Evolutionary conservation across 768 basidiomycete species (phyloP).

Genomic region (Suillus occidentalis): DNA sequence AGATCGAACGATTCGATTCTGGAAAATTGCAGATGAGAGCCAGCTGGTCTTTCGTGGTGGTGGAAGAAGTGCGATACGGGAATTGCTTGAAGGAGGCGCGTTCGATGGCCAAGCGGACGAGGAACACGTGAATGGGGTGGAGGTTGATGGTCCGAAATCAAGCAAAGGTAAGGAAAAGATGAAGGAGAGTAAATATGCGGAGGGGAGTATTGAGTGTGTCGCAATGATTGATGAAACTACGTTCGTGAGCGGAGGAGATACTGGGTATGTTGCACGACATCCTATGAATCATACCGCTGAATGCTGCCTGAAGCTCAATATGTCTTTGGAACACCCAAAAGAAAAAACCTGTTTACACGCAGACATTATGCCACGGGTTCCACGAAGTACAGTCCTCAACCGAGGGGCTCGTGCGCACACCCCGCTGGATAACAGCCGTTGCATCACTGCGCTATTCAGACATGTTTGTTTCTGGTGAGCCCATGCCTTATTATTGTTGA

Average conservation of each 20-base stretch:
- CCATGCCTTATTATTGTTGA: background rate
- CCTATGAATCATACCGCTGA: constrained; percentile 5
- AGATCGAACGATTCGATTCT: constrained; percentile 90
- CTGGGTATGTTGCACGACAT: constrained; percentile 63
- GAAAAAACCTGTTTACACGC: constrained; percentile 93
- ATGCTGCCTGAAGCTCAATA: constrained; percentile 55
- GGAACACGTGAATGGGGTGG: constrained; percentile 42
- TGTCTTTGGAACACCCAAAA: constrained; percentile 88
- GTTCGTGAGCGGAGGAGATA: constrained; percentile 93
- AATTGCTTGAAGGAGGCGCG: constrained; percentile 77
- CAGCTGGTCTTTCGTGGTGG: constrained; percentile 97
- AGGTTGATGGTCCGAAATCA: constrained; percentile 32
- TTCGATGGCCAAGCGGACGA: constrained; percentile 56
- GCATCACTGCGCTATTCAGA: constrained; percentile 86
- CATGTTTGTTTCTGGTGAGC: constrained; percentile 82
- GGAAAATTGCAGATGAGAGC: constrained; percentile 95
- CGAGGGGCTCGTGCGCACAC: constrained; percentile 72
- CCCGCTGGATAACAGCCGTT: constrained; percentile 90
- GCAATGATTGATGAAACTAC: constrained; percentile 95
- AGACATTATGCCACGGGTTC: constrained; percentile 85
- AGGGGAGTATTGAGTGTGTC: constrained; percentile 90
- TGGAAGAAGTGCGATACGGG: constrained; percentile 76
- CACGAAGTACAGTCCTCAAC: constrained; percentile 68
- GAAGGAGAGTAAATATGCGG: constrained; percentile 60
- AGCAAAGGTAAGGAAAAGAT: constrained; percentile 30